phyloP scores from a whole-genome alignment of 306 rosid genomes.

The Cucumis cinereus region DNA sequence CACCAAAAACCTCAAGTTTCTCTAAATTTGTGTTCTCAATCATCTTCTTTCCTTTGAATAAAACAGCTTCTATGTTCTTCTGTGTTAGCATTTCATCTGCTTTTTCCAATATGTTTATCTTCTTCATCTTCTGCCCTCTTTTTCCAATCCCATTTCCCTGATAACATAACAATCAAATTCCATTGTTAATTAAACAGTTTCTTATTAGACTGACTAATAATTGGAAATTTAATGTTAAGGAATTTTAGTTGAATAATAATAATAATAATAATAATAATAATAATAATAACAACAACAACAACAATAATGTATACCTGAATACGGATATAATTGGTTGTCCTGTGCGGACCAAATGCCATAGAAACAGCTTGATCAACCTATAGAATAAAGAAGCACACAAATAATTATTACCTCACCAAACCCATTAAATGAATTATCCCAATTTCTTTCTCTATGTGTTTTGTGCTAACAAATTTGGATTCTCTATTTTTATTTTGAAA shows the following conservation, averaged over 20 bases:
- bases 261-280: too few species aligned
- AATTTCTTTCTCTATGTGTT: not conserved
- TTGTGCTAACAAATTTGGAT: not conserved
- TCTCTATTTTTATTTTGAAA: not conserved
- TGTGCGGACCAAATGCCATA: slow-evolving; percentile 67
- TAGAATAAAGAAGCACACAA: slow-evolving; percentile 11
- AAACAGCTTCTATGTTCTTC: slow-evolving; percentile 58
- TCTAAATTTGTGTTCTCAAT: slow-evolving; percentile 48
- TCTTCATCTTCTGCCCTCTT: slow-evolving; percentile 15
- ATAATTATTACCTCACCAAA: slow-evolving; percentile 9
- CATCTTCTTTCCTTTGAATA: slow-evolving; percentile 64
- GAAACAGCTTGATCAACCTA: slow-evolving; percentile 95
- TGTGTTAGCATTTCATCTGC: slow-evolving; percentile 55
- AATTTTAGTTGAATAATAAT: too few species aligned
- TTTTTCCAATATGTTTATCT: slow-evolving; percentile 27
- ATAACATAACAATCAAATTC: not conserved
- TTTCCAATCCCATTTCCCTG: slow-evolving; percentile 36
- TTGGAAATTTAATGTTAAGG: too few species aligned
- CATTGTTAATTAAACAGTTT: not conserved
- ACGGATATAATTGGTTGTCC: slow-evolving; percentile 53
- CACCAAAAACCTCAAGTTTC: slow-evolving; percentile 50
- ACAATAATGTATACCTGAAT: slow-evolving; percentile 25
- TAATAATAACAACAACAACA: too few species aligned
- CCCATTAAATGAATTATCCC: slow-evolving; percentile 10
- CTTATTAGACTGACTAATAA: too few species aligned